phyloP scores from a whole-genome alignment of 306 rosid genomes.

The Hippophae rhamnoides region DNA sequence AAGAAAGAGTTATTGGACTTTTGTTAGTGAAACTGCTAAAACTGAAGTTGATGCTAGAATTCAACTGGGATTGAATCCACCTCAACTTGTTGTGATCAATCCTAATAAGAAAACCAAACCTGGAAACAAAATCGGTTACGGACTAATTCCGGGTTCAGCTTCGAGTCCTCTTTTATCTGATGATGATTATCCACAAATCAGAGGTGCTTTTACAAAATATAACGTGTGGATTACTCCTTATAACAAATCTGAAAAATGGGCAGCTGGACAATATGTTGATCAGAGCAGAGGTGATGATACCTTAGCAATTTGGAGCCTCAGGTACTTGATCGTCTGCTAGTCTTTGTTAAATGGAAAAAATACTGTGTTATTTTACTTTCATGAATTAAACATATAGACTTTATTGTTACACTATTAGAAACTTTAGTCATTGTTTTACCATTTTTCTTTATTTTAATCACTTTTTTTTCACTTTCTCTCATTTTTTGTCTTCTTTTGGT shows the following conservation, averaged over 20 bases:
- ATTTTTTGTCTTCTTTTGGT: too few species aligned
- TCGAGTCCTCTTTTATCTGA: slow-evolving; percentile 27
- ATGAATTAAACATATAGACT: too few species aligned
- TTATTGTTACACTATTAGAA: too few species aligned
- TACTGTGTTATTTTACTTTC: too few species aligned
- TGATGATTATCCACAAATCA: slow-evolving; percentile 58
- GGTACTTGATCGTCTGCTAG: neutral
- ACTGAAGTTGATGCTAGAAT: slow-evolving; percentile 34
- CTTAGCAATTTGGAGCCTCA: slow-evolving; percentile 35
- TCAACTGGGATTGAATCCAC: slow-evolving; percentile 21
- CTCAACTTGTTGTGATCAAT: slow-evolving; percentile 40
- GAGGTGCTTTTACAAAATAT: slow-evolving; percentile 50
- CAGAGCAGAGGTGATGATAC: slow-evolving; percentile 50
- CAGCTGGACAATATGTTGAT: slow-evolving; percentile 37
- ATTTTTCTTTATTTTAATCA: too few species aligned
- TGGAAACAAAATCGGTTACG: slow-evolving; percentile 50
- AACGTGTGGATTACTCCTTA: slow-evolving; percentile 62
- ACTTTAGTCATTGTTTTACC: too few species aligned
- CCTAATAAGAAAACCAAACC: slow-evolving; percentile 42
- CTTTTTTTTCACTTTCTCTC: too few species aligned
- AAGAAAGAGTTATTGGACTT: slow-evolving; percentile 56
- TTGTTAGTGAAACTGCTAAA: slow-evolving; percentile 20
- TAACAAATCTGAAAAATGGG: slow-evolving; percentile 65
- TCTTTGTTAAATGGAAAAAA: too few species aligned
- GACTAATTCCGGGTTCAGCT: slow-evolving; percentile 33